phyloP scores from a whole-genome alignment of 345 rosid species.

The Rhizophora apiculata region DNA sequence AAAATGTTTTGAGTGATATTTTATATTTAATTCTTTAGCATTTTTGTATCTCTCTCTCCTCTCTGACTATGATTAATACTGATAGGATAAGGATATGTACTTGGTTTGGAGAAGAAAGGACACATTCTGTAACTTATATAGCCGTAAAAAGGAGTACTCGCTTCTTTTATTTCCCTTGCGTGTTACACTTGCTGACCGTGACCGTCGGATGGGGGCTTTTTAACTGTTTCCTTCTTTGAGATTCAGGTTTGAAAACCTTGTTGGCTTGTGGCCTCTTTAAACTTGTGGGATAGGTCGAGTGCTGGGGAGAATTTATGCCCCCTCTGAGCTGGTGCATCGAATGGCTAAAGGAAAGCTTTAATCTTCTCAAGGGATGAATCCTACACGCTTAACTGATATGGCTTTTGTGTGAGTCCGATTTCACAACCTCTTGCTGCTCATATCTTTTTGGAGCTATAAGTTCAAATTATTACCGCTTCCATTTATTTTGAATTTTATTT shows the following conservation, averaged over 20 bases:
- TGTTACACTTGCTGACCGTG: conserved; percentile 3
- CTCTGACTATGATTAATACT: conserved; percentile 7
- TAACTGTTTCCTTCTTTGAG: neutral
- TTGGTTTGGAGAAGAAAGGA: neutral
- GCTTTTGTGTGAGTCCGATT: conserved; percentile 49
- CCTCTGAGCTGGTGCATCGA: conserved; percentile 63
- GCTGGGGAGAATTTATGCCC: conserved; percentile 17
- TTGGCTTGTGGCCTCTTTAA: conserved; percentile 30
- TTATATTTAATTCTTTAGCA: conserved; percentile 13
- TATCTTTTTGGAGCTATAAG: neutral
- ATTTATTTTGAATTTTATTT: neutral
- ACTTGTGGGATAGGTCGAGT: conserved; percentile 19
- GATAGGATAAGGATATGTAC: conserved; percentile 2
- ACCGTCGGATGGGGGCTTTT: conserved; percentile 23
- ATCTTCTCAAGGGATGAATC: conserved; percentile 40
- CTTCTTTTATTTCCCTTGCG: neutral
- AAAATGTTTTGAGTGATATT: conserved; percentile 33
- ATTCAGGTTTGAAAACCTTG: conserved; percentile 28
- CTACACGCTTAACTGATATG: conserved; percentile 34
- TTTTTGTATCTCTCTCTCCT: conserved; percentile 1
- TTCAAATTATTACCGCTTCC: neutral
- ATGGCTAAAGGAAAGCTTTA: conserved; percentile 46
- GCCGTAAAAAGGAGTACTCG: conserved; percentile 18
- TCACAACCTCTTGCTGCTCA: conserved; percentile 7
- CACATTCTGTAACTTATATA: conserved; percentile 15